These are phyloP conservation scores for Nepenthes gracilis DNA, from an alignment of 148 eudicot genomes.

Conservation along the genomic window DNA sequence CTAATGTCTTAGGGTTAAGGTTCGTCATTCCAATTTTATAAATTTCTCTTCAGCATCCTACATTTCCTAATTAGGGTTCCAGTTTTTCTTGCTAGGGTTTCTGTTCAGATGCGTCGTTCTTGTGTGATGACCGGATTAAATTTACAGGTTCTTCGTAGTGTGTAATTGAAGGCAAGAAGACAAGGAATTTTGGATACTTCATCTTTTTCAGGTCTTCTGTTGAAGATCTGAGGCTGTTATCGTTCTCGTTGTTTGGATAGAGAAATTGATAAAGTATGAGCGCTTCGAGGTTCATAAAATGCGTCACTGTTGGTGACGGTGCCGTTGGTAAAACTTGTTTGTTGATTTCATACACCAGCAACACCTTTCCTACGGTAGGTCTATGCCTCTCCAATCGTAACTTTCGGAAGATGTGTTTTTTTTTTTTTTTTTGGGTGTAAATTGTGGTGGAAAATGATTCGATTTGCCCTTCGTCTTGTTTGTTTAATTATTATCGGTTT, in stretches of 20 bases:
- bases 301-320: conserved; percentile 92
- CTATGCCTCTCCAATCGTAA: not conserved
- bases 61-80: not conserved
- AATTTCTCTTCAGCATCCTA: not conserved
- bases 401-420: not conserved
- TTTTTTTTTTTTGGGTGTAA: no score
- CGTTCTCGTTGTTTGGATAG: not conserved
- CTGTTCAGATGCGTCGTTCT: not conserved
- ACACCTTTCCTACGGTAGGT: conserved; percentile 81
- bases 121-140: not conserved
- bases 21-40: conserved; percentile 10
- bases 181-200: not conserved
- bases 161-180: conserved; percentile 7
- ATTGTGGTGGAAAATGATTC: no score
- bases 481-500: no score
- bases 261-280: conserved; percentile 37
- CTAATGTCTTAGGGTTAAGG: conserved; percentile 21
- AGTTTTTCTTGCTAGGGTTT: not conserved
- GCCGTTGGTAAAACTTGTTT: conserved; percentile 93
- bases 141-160: not conserved
- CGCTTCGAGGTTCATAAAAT: conserved; percentile 88
- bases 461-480: no score
- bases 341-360: conserved; percentile 94
- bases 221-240: conserved; percentile 38
- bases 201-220: conserved; percentile 24